Percentiles rank a stretch among this genome's conserved stretches.
Conservation (phyloP, 345 rosid species). For the Leavenworthia alabamica region DNA sequence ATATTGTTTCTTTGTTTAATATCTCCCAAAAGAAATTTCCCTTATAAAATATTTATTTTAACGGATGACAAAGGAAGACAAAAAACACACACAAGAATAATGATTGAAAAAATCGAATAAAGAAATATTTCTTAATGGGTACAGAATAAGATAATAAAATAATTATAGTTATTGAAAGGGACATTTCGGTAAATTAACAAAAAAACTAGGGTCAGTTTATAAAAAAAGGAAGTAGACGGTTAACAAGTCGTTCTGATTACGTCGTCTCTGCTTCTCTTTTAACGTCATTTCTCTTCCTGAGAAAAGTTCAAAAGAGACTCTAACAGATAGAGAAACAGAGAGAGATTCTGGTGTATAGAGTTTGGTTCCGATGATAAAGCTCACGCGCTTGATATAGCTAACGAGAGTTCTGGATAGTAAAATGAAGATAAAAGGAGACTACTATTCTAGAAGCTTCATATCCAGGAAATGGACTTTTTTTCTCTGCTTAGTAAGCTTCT, state of each 20-base stretch:
- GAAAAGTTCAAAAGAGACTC: neutral
- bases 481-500: conserved; percentile 75
- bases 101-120: neutral
- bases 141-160: neutral
- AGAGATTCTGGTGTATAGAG: neutral
- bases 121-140: neutral
- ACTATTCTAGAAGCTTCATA: conserved; percentile 39
- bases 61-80: neutral
- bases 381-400: neutral
- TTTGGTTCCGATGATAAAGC: conserved; percentile 8
- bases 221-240: conserved; percentile 19
- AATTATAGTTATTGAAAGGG: neutral
- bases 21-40: too few species aligned
- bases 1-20: too few species aligned
- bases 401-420: neutral
- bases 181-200: neutral
- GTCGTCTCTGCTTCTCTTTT: conserved; percentile 24
- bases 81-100: neutral
- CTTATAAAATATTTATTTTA: too few species aligned
- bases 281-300: conserved; percentile 23
- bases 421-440: conserved; percentile 69
- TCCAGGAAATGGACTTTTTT: conserved; percentile 65
- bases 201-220: neutral
- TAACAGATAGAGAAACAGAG: neutral
- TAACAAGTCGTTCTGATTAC: conserved; percentile 35